Evolutionary conservation across 2,329 filamentous ascomycete species (phyloP).

Genomic region (Fusarium avenaceum): DNA sequence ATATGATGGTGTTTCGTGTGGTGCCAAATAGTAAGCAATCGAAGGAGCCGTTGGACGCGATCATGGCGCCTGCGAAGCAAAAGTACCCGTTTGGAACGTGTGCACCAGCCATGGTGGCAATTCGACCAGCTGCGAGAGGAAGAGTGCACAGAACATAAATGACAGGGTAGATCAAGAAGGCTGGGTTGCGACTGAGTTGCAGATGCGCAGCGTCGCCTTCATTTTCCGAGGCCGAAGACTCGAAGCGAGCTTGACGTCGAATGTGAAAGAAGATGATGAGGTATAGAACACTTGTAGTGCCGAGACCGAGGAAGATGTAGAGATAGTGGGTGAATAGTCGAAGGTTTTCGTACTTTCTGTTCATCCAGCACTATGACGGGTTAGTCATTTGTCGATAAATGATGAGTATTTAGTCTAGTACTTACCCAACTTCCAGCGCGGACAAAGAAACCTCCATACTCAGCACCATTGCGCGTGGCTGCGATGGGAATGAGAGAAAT

Average conservation of each 20-base stretch:
- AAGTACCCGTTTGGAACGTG: slow-evolving; percentile 67
- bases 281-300: slow-evolving; percentile 57
- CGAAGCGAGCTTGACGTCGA: slow-evolving; percentile 46
- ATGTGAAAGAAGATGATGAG: slow-evolving; percentile 57
- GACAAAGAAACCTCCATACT: slow-evolving; percentile 67
- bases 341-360: slow-evolving; percentile 64
- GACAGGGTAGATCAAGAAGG: slow-evolving; percentile 76
- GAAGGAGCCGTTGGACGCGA: slow-evolving; percentile 68
- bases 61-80: slow-evolving; percentile 70
- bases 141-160: slow-evolving; percentile 79
- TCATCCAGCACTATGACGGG: slow-evolving; percentile 71
- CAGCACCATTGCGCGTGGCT: slow-evolving; percentile 58
- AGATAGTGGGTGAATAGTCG: slow-evolving; percentile 74
- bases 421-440: slow-evolving; percentile 73
- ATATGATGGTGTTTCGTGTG: slow-evolving; percentile 67
- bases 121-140: slow-evolving; percentile 74
- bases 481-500: slow-evolving; percentile 67
- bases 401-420: neutral
- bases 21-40: slow-evolving; percentile 68
- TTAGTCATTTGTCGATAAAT: neutral
- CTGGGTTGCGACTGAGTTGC: slow-evolving; percentile 57
- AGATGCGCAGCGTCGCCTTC: slow-evolving; percentile 31
- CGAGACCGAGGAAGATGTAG: slow-evolving; percentile 68
- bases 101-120: slow-evolving; percentile 71
- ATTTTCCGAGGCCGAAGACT: slow-evolving; percentile 18